phyloP scores from a whole-genome alignment of 2,329 filamentous ascomycete genomes.

The Phoma sp. region DNA sequence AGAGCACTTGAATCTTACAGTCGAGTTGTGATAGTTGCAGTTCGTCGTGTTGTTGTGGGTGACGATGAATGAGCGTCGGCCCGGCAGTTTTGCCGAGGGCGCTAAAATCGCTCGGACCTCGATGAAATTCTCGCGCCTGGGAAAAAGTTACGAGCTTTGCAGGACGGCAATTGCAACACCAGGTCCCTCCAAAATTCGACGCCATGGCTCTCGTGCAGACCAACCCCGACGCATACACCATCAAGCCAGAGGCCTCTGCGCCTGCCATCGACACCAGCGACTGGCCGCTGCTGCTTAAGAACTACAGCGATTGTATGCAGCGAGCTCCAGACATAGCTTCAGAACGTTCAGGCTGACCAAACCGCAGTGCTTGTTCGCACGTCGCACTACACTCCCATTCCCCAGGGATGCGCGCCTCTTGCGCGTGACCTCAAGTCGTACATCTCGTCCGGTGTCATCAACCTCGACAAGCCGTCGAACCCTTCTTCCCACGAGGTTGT shows the following conservation, averaged over 20 bases:
- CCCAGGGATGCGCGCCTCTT: slow-evolving; percentile 87
- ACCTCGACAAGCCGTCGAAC: slow-evolving; percentile 97
- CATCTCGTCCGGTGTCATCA: slow-evolving; percentile 96
- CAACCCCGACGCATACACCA: slow-evolving; percentile 74
- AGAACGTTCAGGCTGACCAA: slow-evolving; percentile 29
- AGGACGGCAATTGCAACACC: slow-evolving; percentile 39
- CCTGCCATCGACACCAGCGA: slow-evolving; percentile 83
- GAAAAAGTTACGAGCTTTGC: slow-evolving; percentile 37
- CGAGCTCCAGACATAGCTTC: slow-evolving; percentile 42
- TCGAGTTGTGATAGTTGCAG: no score
- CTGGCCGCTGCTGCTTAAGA: slow-evolving; percentile 94
- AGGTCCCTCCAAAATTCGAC: slow-evolving; percentile 25
- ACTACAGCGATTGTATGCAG: slow-evolving; percentile 86
- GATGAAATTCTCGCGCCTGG: slow-evolving; percentile 16
- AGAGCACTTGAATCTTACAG: no score
- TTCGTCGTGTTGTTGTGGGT: no score
- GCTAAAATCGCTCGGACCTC: slow-evolving; percentile 1
- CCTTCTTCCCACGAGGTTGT: slow-evolving; percentile 98
- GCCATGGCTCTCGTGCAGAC: slow-evolving; percentile 48
- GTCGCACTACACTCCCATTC: slow-evolving; percentile 96
- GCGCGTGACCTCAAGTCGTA: slow-evolving; percentile 97
- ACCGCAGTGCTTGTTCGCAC: slow-evolving; percentile 84
- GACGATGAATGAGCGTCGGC: no score
- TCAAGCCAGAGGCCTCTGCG: slow-evolving; percentile 87
- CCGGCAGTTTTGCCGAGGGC: slow-evolving; percentile 9